A percentile compares a stretch with the other conserved stretches of the same genome.
Evolutionary conservation across 106 monocot species (phyloP).

Genomic region (Allium fistulosum): DNA sequence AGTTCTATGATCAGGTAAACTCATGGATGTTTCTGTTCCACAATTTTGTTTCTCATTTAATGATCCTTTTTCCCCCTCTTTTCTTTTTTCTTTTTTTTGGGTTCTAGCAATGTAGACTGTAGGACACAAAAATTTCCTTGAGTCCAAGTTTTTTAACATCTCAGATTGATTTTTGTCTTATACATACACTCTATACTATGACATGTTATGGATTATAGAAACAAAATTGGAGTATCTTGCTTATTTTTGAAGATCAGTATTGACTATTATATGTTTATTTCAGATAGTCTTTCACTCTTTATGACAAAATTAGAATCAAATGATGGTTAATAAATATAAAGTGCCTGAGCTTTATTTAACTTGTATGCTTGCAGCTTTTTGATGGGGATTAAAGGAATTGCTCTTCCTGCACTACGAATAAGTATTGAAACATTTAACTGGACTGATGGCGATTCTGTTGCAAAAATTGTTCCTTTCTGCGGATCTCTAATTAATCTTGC

Average conservation of each 20-base stretch:
- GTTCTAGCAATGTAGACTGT: neutral
- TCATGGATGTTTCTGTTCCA: neutral
- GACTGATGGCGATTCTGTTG: conserved; percentile 86
- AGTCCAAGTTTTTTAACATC: too few species aligned
- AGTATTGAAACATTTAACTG: conserved; percentile 61
- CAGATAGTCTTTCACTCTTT: too few species aligned
- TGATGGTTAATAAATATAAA: neutral
- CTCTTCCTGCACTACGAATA: conserved; percentile 60
- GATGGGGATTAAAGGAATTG: conserved; percentile 37
- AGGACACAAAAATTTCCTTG: too few species aligned
- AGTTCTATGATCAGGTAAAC: conserved; percentile 67
- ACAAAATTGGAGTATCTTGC: too few species aligned
- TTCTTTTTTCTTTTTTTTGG: neutral
- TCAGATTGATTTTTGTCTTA: too few species aligned
- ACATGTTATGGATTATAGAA: neutral
- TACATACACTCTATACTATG: neutral
- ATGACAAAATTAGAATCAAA: too few species aligned
- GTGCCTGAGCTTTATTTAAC: neutral
- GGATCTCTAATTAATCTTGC: conserved; percentile 65
- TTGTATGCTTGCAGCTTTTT: conserved; percentile 60
- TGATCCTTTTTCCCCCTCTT: neutral
- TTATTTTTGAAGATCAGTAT: neutral
- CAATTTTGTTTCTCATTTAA: neutral
- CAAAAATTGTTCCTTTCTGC: conserved; percentile 64
- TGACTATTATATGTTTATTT: too few species aligned